These are phyloP conservation scores for Thalassiosira hispida DNA, from an alignment of 352 stramenopile genomes.

Conservation along the genomic window DNA sequence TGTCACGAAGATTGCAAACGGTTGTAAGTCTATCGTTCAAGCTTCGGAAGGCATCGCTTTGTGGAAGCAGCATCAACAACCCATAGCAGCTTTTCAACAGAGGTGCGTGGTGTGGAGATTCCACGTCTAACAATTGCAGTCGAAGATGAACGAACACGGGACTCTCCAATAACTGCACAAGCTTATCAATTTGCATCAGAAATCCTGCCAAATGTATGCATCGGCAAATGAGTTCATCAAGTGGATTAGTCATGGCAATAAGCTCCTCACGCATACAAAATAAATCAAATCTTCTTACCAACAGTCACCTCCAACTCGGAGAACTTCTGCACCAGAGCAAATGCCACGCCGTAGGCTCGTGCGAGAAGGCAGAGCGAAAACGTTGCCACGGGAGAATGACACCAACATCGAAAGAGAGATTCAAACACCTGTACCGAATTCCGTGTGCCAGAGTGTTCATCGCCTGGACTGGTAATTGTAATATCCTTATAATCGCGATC, in stretches of 20 bases:
- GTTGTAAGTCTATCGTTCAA: conserved; percentile 86
- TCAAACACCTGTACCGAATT: conserved; percentile 82
- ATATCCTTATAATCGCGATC: conserved; percentile 31
- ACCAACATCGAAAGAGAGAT: conserved; percentile 92
- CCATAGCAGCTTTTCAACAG: conserved; percentile 98
- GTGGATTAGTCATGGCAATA: neutral
- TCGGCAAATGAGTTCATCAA: too few relatives aligned
- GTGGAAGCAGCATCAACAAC: conserved; percentile 96
- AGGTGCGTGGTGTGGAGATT: conserved; percentile 92
- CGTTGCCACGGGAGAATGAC: conserved; percentile 94
- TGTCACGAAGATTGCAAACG: conserved; percentile 87
- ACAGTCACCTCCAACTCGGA: conserved; percentile 96
- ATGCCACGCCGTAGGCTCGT: conserved; percentile 97
- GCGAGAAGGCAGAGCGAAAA: conserved; percentile 98
- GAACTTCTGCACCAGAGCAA: conserved; percentile 95
- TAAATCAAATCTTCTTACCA: conserved; percentile 53
- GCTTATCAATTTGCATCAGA: conserved; percentile 99
- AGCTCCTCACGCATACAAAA: neutral
- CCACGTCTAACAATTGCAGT: conserved; percentile 96
- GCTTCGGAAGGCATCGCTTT: conserved; percentile 87
- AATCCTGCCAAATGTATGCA: conserved; percentile 74
- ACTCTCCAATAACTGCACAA: conserved; percentile 99
- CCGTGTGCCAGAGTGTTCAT: conserved; percentile 31
- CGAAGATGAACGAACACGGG: conserved; percentile 99
- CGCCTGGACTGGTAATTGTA: conserved; percentile 9